These are phyloP conservation scores for Poterioochromonas sp. DNA, from an alignment of 352 stramenopile species.

Conservation along the genomic window DNA sequence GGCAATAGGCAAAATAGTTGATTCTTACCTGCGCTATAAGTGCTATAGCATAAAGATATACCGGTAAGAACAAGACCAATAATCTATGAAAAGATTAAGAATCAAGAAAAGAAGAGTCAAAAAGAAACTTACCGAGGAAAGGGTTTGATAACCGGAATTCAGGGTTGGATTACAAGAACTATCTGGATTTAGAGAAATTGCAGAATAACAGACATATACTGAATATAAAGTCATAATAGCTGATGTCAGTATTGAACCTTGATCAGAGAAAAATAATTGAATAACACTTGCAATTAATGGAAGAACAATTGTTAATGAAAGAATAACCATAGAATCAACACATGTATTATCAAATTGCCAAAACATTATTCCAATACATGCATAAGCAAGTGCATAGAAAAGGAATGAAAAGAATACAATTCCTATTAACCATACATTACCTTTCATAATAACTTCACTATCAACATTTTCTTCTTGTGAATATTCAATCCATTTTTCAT, in stretches of 20 bases:
- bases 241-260: slow-evolving; percentile 23
- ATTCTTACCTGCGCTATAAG: slow-evolving; percentile 9
- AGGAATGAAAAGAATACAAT: background rate
- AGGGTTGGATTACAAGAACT: background rate
- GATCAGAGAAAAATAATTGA: slow-evolving; percentile 17
- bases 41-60: background rate
- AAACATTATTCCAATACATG: background rate
- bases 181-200: slow-evolving; percentile 10
- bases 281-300: background rate
- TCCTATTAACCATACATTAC: background rate
- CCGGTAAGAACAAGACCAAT: background rate
- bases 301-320: background rate
- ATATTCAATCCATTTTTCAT: slow-evolving; percentile 12
- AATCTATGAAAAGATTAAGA: background rate
- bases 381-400: background rate
- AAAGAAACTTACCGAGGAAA: background rate
- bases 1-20: background rate
- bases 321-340: background rate
- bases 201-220: slow-evolving; percentile 18
- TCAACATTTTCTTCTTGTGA: background rate
- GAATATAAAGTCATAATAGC: slow-evolving; percentile 3
- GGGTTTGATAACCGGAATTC: slow-evolving; percentile 10
- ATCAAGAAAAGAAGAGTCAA: background rate
- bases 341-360: slow-evolving; percentile 18
- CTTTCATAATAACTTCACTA: background rate